Conservation (phyloP, 441 rosid species). For the Bruguiera hainesii region DNA sequence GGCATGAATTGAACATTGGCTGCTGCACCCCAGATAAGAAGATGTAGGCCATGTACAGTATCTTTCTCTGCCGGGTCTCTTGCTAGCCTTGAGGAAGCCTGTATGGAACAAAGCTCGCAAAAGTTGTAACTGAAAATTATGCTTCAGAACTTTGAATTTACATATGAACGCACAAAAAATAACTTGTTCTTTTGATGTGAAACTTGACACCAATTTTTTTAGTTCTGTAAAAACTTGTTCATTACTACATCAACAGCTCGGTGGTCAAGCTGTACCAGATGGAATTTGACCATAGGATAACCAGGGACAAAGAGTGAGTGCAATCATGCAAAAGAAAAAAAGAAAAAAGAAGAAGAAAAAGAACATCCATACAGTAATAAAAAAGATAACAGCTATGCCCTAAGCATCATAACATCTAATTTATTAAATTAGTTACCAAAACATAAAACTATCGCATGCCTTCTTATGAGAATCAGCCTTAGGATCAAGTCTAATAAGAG, state of each 20-base stretch:
- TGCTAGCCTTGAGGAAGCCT: conserved; percentile 76
- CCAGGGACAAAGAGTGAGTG: too few species aligned
- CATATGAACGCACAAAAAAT: neutral
- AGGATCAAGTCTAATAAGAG: conserved; percentile 79
- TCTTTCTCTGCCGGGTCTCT: conserved; percentile 74
- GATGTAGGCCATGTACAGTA: conserved; percentile 70
- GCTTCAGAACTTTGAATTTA: neutral
- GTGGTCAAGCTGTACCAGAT: conserved; percentile 62
- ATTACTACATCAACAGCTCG: conserved; percentile 76
- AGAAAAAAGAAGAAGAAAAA: too few species aligned
- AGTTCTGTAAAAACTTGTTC: conserved; percentile 73
- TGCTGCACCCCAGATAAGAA: conserved; percentile 93
- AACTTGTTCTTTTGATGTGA: conserved; percentile 77
- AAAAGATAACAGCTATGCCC: neutral
- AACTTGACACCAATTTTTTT: conserved; percentile 81
- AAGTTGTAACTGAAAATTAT: conserved; percentile 1
- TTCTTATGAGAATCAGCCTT: conserved; percentile 90
- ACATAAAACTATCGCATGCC: conserved; percentile 39
- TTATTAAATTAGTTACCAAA: neutral
- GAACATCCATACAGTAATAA: too few species aligned
- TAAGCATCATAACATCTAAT: neutral
- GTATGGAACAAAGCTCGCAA: conserved; percentile 16
- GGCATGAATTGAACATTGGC: conserved; percentile 86
- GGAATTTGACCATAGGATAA: neutral
- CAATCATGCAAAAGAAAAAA: too few species aligned